Evolutionary conservation across 176 grass and related monocot species (phyloP).

Genomic region (Oryza meyeriana): DNA sequence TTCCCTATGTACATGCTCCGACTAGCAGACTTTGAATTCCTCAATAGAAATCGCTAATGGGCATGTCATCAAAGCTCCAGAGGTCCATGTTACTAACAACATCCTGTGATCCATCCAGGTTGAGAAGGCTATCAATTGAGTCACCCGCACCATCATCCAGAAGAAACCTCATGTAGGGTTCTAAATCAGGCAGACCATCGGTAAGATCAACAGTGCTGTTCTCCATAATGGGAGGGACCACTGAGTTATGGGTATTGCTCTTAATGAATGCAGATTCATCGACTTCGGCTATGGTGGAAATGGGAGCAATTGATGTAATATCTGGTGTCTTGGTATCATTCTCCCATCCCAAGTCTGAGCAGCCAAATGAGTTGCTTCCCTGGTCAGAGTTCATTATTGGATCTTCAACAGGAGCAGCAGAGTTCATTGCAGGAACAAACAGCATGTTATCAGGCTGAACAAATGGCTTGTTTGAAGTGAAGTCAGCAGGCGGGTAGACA

Average conservation of each 20-base stretch:
- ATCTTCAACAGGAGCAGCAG: constrained; percentile 32
- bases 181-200: constrained; percentile 50
- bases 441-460: constrained; percentile 22
- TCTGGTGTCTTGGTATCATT: constrained; percentile 52
- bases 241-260: not conserved
- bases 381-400: constrained; percentile 60
- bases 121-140: constrained; percentile 56
- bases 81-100: constrained; percentile 50
- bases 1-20: constrained; percentile 41
- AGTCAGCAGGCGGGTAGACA: constrained; percentile 30
- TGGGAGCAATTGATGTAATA: constrained; percentile 39
- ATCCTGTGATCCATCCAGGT: constrained; percentile 48
- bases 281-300: constrained; percentile 37
- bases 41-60: constrained; percentile 39
- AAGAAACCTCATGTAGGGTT: constrained; percentile 62
- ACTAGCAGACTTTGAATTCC: constrained; percentile 3
- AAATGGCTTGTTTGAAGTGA: constrained; percentile 37
- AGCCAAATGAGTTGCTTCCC: constrained; percentile 67
- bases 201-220: constrained; percentile 36
- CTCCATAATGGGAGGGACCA: constrained; percentile 31
- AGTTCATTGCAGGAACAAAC: constrained; percentile 37
- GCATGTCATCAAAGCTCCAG: constrained; percentile 85
- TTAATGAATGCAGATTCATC: constrained; percentile 23
- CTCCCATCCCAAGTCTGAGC: constrained; percentile 50
- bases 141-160: constrained; percentile 45